Conservation (phyloP, 2,329 filamentous ascomycete genomes). For the Pseudocercospora eumusae region DNA sequence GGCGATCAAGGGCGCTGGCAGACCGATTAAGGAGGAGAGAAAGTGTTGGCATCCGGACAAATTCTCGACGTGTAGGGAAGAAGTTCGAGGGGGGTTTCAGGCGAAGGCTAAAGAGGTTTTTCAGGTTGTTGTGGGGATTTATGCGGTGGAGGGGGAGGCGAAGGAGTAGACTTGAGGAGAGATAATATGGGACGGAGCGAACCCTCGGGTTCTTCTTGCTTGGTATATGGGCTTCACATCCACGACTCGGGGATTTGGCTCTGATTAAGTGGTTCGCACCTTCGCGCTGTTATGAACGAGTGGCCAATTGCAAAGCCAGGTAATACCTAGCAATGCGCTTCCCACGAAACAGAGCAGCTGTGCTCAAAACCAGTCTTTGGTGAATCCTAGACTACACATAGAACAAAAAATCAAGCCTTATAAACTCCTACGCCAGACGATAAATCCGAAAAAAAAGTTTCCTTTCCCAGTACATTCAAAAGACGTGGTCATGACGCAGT, state of each 20-base stretch:
- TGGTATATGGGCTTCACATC: neutral
- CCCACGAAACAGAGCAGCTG: neutral
- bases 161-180: neutral
- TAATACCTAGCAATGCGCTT: neutral
- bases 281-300: neutral
- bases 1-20: conserved; percentile 2
- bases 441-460: neutral
- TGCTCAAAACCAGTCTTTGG: neutral
- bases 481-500: neutral
- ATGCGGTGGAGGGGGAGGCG: neutral
- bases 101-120: conserved; percentile 12
- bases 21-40: conserved; percentile 15
- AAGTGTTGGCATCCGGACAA: conserved; percentile 17
- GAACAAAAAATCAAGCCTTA: neutral
- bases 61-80: conserved; percentile 10
- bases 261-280: neutral
- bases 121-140: conserved; percentile 7
- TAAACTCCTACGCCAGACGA: neutral
- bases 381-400: neutral
- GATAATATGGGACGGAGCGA: neutral
- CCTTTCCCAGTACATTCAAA: neutral
- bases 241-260: neutral
- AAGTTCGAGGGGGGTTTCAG: conserved; percentile 6
- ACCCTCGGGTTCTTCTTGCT: neutral
- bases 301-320: neutral